Conservation (phyloP, 768 basidiomycete species). For the Mycena albidolilacea region DNA sequence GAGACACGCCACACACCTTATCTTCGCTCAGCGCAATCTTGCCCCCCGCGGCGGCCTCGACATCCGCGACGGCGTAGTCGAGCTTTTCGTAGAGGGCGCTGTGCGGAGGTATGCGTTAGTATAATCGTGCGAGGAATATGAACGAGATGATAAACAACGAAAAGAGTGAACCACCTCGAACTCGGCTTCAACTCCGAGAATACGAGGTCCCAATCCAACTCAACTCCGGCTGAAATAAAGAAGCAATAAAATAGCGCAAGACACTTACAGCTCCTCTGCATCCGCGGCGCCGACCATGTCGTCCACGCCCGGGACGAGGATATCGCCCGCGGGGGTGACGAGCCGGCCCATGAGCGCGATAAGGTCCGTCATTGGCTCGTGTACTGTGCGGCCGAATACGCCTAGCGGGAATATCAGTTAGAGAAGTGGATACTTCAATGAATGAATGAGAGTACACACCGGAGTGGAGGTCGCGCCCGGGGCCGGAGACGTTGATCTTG, state of each 20-base stretch:
- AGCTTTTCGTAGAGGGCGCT: constrained; percentile 26
- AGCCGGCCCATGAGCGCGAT: constrained; percentile 78
- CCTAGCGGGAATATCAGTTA: constrained; percentile 49
- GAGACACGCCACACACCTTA: constrained; percentile 56
- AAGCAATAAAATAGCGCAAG: background rate
- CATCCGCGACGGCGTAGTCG: constrained; percentile 22
- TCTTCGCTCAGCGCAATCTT: constrained; percentile 81
- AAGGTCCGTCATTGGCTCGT: constrained; percentile 88
- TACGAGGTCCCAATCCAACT: too few species aligned
- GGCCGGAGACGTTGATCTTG: constrained; percentile 86
- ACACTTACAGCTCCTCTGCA: constrained; percentile 24
- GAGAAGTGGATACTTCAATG: constrained; percentile 56
- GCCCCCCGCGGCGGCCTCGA: constrained; percentile 66
- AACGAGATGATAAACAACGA: too few species aligned
- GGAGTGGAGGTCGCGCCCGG: constrained; percentile 90
- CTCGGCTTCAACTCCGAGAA: too few species aligned
- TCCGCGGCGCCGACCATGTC: constrained; percentile 64
- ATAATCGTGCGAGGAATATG: too few species aligned
- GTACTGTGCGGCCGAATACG: constrained; percentile 76
- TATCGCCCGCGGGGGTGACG: constrained; percentile 72
- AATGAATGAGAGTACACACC: constrained; percentile 55
- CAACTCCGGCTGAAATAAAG: too few species aligned
- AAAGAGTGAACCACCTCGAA: too few species aligned
- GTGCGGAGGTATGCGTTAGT: too few species aligned
- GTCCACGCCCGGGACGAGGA: constrained; percentile 81